phyloP scores from a whole-genome alignment of 2,329 filamentous ascomycete genomes.

The Hypomyces perniciosus region DNA sequence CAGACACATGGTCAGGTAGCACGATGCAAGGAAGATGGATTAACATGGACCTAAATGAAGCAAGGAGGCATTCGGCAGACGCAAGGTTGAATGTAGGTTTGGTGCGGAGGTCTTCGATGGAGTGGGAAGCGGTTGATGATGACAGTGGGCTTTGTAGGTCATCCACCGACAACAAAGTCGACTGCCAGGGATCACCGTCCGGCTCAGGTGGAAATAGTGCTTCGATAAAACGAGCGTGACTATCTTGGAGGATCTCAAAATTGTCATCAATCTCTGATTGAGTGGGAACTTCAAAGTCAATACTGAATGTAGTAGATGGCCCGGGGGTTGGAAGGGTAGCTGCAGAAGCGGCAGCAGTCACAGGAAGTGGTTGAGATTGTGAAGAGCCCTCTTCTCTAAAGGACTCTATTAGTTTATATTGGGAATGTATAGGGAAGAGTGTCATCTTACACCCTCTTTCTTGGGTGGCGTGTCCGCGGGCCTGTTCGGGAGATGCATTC shows the following conservation, averaged over 20 bases:
- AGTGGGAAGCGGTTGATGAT: constrained; percentile 23
- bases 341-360: constrained; percentile 22
- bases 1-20: constrained; percentile 34
- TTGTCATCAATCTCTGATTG: constrained; percentile 32
- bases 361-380: constrained; percentile 18
- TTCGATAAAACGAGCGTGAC: constrained; percentile 39
- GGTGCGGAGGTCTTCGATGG: constrained; percentile 35
- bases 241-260: constrained; percentile 37
- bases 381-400: not conserved
- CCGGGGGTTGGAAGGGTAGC: constrained; percentile 20
- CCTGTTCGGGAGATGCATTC: constrained; percentile 48
- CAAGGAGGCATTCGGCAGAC: constrained; percentile 42
- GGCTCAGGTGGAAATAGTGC: constrained; percentile 29
- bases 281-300: constrained; percentile 44
- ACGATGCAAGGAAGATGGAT: constrained; percentile 39
- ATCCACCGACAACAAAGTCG: constrained; percentile 18
- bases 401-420: not conserved
- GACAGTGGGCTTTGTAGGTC: constrained; percentile 24
- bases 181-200: constrained; percentile 15
- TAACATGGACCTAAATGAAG: constrained; percentile 39
- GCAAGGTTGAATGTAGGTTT: constrained; percentile 51
- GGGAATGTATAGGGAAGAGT: not conserved
- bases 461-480: constrained; percentile 43
- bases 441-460: constrained; percentile 27
- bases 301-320: constrained; percentile 46